Base-by-base conservation (phyloP, 768 basidiomycete species). In the Mrakia gelida region DNA sequence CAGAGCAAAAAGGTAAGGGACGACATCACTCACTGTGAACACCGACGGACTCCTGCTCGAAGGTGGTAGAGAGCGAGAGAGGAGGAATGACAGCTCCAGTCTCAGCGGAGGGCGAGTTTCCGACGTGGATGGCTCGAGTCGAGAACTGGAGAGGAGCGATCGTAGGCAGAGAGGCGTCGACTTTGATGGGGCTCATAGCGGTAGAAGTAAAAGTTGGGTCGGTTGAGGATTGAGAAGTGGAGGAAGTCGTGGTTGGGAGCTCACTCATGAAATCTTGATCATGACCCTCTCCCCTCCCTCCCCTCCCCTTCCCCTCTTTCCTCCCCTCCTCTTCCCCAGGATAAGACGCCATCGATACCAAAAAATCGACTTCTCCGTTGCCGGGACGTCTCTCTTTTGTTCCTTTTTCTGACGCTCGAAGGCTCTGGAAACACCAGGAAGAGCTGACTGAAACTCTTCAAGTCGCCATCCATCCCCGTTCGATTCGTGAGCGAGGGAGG, bases 41-140 rank as follows among this genome's bases (percentile, higher is more conserved):
- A 56, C 56, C 56, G 6, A 73, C 54, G 18, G 49, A 30, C 23
- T 90, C 85, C 82, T 97, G 95, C 84, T 90, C 91, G 87, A 91
- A 98, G 0, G 96, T 98, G n/a, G 95, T 95, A 81, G 91, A 91
- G 59, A 97, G 88, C 7, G 91, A 92, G 79, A 98, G 91, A n/a
- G 92, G 81, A 0, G 93, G 92, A 52, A 95, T 93, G 67, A 98
- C 94, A 0, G 93, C 94, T 59, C 91, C 92, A 0, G 94, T 94
- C 79, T 87, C 86, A 0, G 86, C 79, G 80, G 89, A 88, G 0
- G 94, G 88, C 72, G 92, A 91, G 15, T 68, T 70, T 21, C 59
- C 76, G 38, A 70, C 67, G 43, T 77, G 76, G 21, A 77, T 56
- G n/a, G 76, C 70, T 41, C 54, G 52, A 13, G 76, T 75, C 11